Conservation (phyloP, 495 filamentous ascomycete species). For the Lichina pygmaea region DNA sequence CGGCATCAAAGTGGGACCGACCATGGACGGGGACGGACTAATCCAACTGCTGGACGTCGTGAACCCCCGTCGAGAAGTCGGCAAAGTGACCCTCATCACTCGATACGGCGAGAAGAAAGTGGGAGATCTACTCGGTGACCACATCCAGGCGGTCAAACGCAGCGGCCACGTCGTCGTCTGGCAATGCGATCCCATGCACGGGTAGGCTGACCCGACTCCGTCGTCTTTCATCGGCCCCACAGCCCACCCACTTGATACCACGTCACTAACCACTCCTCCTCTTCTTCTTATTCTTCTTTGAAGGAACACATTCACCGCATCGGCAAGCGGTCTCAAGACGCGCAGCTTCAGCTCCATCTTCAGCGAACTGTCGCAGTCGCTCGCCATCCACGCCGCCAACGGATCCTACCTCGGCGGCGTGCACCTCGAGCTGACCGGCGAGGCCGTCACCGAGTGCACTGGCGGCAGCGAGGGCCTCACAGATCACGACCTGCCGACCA, state of each 20-base stretch:
- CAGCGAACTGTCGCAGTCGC: conserved; percentile 49
- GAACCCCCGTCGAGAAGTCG: conserved; percentile 54
- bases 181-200: conserved; percentile 98
- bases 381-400: conserved; percentile 59
- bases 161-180: conserved; percentile 64
- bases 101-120: conserved; percentile 68
- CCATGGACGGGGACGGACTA: conserved; percentile 46
- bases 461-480: conserved; percentile 70
- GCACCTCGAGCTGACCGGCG: conserved; percentile 83
- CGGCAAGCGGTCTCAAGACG: conserved; percentile 50
- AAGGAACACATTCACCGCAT: conserved; percentile 40
- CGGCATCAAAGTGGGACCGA: conserved; percentile 84
- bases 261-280: too few species aligned
- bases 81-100: conserved; percentile 89
- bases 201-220: conserved; percentile 15
- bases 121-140: conserved; percentile 36
- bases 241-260: neutral
- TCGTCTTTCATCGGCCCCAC: neutral
- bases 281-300: neutral
- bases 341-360: conserved; percentile 68
- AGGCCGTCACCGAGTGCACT: conserved; percentile 86
- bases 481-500: conserved; percentile 61
- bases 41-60: conserved; percentile 52
- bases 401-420: conserved; percentile 75
- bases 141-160: conserved; percentile 65